Percentiles rank a stretch among this genome's conserved stretches.
Conservation (phyloP, 1,139 yeast species). For the Yamadazyma dendronema region DNA sequence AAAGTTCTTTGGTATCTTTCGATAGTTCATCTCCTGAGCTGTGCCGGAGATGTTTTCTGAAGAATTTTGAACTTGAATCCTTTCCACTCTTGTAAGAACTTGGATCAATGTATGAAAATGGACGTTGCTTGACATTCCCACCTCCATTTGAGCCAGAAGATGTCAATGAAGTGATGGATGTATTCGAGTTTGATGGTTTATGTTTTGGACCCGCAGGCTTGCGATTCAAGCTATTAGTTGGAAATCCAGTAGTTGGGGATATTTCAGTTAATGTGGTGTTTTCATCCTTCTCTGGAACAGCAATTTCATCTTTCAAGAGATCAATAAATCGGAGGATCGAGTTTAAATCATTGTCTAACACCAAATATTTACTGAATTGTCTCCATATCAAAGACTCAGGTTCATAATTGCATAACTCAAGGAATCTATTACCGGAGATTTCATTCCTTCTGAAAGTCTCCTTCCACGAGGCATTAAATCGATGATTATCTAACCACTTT, state of each 20-base stretch:
- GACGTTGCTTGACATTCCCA: slow-evolving; percentile 37
- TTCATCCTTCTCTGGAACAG: slow-evolving; percentile 19
- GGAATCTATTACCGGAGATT: slow-evolving; percentile 61
- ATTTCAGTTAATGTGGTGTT: slow-evolving; percentile 8
- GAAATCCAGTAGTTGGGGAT: slow-evolving; percentile 5
- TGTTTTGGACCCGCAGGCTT: slow-evolving; percentile 31
- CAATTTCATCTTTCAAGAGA: slow-evolving; percentile 27
- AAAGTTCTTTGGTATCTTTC: slow-evolving; percentile 6
- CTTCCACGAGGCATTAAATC: slow-evolving; percentile 73
- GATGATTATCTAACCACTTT: slow-evolving; percentile 64
- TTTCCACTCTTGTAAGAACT: slow-evolving; percentile 19
- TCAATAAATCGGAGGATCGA: slow-evolving; percentile 54
- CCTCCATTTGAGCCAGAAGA: slow-evolving; percentile 13
- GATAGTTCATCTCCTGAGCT: slow-evolving; percentile 13
- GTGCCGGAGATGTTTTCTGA: slow-evolving; percentile 46
- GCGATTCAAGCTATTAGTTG: slow-evolving; percentile 16
- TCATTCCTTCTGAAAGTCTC: slow-evolving; percentile 58
- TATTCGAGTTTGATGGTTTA: slow-evolving; percentile 22
- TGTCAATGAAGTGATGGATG: slow-evolving; percentile 22
- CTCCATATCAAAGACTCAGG: slow-evolving; percentile 47
- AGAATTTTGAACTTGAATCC: slow-evolving; percentile 41
- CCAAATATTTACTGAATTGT: slow-evolving; percentile 40
- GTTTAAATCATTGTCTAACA: slow-evolving; percentile 43
- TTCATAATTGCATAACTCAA: slow-evolving; percentile 70
- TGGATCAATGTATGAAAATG: slow-evolving; percentile 55